Conservation (phyloP, 306 rosid genomes). For the Castanea sativa region DNA sequence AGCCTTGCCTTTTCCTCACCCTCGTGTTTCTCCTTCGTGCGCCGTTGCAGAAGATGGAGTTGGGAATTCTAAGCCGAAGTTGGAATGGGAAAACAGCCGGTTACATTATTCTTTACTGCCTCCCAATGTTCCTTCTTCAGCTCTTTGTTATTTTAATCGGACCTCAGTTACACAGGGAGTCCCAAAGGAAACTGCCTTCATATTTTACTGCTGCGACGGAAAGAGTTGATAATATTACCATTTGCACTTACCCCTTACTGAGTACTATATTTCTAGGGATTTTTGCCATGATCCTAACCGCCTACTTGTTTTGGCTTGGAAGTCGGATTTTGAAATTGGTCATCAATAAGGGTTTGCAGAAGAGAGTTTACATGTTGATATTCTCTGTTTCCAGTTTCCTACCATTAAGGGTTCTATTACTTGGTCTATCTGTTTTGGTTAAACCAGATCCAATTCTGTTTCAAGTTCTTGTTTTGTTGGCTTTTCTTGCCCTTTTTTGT, state of each 20-base stretch:
- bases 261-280: constrained; percentile 79
- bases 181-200: constrained; percentile 45
- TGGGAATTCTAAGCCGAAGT: constrained; percentile 70
- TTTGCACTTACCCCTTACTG: constrained; percentile 94
- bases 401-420: constrained; percentile 89
- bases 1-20: constrained; percentile 95
- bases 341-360: constrained; percentile 93
- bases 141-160: constrained; percentile 67
- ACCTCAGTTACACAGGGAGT: constrained; percentile 50
- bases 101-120: constrained; percentile 70
- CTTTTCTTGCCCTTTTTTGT: constrained; percentile 82
- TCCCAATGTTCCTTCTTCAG: constrained; percentile 84
- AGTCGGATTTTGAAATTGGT: constrained; percentile 91
- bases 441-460: constrained; percentile 69
- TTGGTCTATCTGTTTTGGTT: constrained; percentile 82
- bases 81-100: constrained; percentile 84
- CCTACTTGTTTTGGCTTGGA: constrained; percentile 95
- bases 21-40: constrained; percentile 91
- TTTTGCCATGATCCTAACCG: constrained; percentile 72
- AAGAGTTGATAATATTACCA: constrained; percentile 42
- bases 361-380: constrained; percentile 83
- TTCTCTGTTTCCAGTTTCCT: constrained; percentile 84
- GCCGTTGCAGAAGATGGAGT: constrained; percentile 71
- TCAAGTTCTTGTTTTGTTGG: constrained; percentile 87
- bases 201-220: constrained; percentile 51